These are phyloP conservation scores for Mimosa bimucronata DNA, from an alignment of 306 rosid species.

Conservation along the genomic window DNA sequence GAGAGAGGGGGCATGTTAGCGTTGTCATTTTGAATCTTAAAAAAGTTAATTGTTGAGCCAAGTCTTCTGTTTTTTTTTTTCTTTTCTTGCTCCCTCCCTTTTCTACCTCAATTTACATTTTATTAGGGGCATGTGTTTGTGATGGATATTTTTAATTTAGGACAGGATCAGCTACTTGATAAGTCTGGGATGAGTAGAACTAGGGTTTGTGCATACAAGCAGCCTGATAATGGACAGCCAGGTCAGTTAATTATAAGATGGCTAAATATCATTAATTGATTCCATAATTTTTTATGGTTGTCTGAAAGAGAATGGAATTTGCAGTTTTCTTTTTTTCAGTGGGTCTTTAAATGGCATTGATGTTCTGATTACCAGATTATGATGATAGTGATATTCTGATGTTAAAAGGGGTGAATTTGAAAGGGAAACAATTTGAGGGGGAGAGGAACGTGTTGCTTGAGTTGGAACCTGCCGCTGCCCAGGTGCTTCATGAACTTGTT, in stretches of 20 bases:
- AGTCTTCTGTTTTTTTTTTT: background rate
- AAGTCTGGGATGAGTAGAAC: conserved; percentile 50
- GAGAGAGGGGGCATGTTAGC: conserved; percentile 27
- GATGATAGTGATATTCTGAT: conserved; percentile 42
- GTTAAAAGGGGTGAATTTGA: conserved; percentile 49
- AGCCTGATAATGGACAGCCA: conserved; percentile 44
- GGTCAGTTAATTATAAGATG: conserved; percentile 49
- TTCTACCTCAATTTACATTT: conserved; percentile 27
- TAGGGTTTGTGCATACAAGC: conserved; percentile 32
- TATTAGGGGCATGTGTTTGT: conserved; percentile 19
- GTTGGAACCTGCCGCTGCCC: conserved; percentile 63
- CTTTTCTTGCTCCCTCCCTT: background rate
- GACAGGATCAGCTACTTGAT: conserved; percentile 72
- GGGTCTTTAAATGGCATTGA: conserved; percentile 34
- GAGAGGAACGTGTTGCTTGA: conserved; percentile 45
- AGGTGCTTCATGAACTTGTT: conserved; percentile 84
- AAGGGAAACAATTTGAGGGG: conserved; percentile 51
- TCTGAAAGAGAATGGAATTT: conserved; percentile 26
- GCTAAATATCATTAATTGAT: conserved; percentile 32
- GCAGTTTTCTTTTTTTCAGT: conserved; percentile 21
- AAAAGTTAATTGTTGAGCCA: conserved; percentile 18
- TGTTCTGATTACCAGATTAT: conserved; percentile 58
- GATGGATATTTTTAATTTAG: conserved; percentile 45
- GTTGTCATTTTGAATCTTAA: conserved; percentile 15
- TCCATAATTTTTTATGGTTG: conserved; percentile 22